Evolutionary conservation across 768 basidiomycete genomes (phyloP).

Genomic region (Tylopilus rubrobrunneus): DNA sequence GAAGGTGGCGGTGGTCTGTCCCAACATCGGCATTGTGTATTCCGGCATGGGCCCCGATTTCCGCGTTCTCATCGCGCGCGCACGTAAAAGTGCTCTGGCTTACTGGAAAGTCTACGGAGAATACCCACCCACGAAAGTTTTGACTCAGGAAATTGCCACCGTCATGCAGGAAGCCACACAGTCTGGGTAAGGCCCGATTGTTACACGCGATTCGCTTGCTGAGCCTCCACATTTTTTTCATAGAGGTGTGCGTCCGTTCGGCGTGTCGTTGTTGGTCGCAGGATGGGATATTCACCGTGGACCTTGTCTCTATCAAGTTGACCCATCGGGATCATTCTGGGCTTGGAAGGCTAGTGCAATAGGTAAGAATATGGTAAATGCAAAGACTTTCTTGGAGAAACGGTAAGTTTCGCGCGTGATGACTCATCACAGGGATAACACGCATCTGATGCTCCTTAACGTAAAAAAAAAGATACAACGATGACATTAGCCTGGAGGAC

Average conservation of each 20-base stretch:
- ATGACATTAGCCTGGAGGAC: conserved; percentile 97
- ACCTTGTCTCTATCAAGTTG: conserved; percentile 96
- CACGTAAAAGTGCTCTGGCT: conserved; percentile 95
- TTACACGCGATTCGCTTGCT: conserved; percentile 22
- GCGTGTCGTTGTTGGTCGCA: conserved; percentile 93
- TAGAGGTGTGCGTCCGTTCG: conserved; percentile 98
- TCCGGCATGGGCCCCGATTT: conserved; percentile 99
- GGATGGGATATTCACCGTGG: conserved; percentile 96
- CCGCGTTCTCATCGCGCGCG: conserved; percentile 87
- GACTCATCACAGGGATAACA: conserved; percentile 16
- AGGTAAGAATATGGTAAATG: conserved; percentile 99
- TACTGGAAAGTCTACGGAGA: conserved; percentile 99
- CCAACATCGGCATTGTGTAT: conserved; percentile 99
- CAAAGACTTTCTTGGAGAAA: conserved; percentile 99
- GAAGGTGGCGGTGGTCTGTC: conserved; percentile 95
- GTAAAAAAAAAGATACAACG: conserved; percentile 88
- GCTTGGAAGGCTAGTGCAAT: conserved; percentile 99
- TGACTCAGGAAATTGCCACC: conserved; percentile 96
- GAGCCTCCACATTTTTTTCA: conserved; percentile 33
- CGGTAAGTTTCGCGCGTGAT: conserved; percentile 53
- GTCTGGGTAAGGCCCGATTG: conserved; percentile 68
- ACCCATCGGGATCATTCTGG: conserved; percentile 99
- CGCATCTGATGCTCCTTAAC: conserved; percentile 16
- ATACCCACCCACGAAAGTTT: conserved; percentile 93
- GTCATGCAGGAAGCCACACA: conserved; percentile 99